Evolutionary conservation across 2,329 filamentous ascomycete species (phyloP), one percentile per base, ranked within the genome.

Genomic region (Tolypocladium capitatum): DNA sequence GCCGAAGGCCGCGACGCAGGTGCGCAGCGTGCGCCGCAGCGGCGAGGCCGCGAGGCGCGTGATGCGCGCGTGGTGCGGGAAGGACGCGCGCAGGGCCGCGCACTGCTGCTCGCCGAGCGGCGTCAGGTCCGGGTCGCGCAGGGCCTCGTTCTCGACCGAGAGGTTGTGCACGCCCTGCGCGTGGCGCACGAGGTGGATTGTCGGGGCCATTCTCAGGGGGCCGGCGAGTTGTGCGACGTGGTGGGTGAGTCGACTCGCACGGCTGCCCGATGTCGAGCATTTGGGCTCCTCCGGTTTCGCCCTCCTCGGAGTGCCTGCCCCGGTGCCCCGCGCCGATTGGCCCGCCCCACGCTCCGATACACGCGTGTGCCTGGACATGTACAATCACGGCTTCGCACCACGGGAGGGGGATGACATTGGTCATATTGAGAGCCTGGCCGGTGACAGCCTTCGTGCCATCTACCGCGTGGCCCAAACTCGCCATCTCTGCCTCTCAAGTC

Each of bases 131-230:
- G 90, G 89, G 60, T 96, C 90, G n/a, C 63, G 81, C 36, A 94
- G 70, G 51, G 68, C 60, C 61, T 90, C 83, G 66, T 90, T 87
- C 52, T 75, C 82, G 27, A 70, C 58, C 53, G 59, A 72, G 59
- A 92, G 76, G 65, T 95, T 95, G 74, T 95, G 90, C 61, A 78
- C 80, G 66, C 87, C 89, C 68, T 87, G 73, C 13, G 82, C 84
- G 63, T 88, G 84, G 65, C 84, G 83, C 57, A 88, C 76, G 54
- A 84, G 71, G 63, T 85, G 78, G 54, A 86, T 69, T 40, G 71
- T 77, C 27, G 73, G 70, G 2, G 70, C 62, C 74, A 78, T 77
- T 27, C 20, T 20, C 16, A 10, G 24, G 24, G 27, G 27, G 27
- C 8, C 5, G 24, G 24, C 5, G 24, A 24, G 24, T 5, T 24